Evolutionary conservation across 1,139 yeast species (phyloP).

Genomic region (Hyphopichia pseudoburtonii): DNA sequence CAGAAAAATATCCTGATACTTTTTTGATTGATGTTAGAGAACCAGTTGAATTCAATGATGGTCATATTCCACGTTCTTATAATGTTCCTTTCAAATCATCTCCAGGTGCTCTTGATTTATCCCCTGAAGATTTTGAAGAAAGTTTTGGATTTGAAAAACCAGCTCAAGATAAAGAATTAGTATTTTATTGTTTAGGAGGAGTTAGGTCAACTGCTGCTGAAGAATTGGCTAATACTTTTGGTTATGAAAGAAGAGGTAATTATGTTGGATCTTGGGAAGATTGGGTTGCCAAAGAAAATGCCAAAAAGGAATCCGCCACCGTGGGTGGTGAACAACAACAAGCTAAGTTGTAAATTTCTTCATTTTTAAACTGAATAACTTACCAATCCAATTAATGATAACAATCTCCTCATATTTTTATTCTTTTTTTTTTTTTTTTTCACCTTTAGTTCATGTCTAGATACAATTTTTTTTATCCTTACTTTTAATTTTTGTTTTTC

Average conservation of each 20-base stretch:
- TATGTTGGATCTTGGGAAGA: conserved; percentile 85
- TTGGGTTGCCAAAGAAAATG: conserved; percentile 62
- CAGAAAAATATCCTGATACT: conserved; percentile 36
- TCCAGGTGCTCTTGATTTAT: conserved; percentile 89
- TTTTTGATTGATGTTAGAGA: conserved; percentile 88
- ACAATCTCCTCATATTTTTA: not conserved
- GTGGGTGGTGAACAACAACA: not conserved
- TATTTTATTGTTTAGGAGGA: conserved; percentile 92
- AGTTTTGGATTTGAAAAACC: conserved; percentile 88
- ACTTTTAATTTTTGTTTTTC: not conserved
- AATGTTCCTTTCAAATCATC: conserved; percentile 89
- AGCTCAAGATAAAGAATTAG: conserved; percentile 61
- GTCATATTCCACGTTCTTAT: conserved; percentile 78
- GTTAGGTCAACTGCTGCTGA: conserved; percentile 90
- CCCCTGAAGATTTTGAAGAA: conserved; percentile 75
- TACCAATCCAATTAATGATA: not conserved
- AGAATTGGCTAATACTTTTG: conserved; percentile 86
- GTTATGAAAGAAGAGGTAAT: conserved; percentile 75
- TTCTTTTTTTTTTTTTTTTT: not conserved
- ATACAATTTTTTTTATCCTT: not conserved
- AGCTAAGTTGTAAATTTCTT: conserved; percentile 2
- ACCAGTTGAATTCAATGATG: conserved; percentile 73
- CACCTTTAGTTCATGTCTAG: no score
- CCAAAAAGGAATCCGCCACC: conserved; percentile 2
- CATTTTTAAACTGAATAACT: not conserved